Conservation (phyloP, 305 asterid genomes). For the Plantago lanceolata region DNA sequence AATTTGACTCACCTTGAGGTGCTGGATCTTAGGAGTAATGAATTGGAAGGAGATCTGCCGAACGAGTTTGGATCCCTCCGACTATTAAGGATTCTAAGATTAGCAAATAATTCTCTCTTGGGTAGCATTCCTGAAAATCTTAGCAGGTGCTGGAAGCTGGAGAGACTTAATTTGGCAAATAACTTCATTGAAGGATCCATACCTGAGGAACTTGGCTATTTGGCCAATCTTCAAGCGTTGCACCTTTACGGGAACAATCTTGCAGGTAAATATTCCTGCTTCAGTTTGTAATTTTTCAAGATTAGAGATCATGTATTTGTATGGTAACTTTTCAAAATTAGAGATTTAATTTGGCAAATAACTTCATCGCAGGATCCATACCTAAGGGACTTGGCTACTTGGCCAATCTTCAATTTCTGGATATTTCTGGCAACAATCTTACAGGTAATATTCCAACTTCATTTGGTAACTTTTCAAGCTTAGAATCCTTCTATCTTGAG, state of each 20-base stretch:
- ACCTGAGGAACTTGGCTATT: too few relatives aligned
- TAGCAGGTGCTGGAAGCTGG: conserved; percentile 24
- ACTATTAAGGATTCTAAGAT: conserved; percentile 22
- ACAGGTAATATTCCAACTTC: conserved; percentile 24
- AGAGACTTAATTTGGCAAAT: too few relatives aligned
- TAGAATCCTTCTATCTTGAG: too few relatives aligned
- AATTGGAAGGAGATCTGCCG: conserved; percentile 29
- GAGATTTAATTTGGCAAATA: conserved; percentile 25
- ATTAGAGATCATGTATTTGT: too few relatives aligned
- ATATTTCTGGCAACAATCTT: conserved; percentile 7
- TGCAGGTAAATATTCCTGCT: conserved; percentile 18
- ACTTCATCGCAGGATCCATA: too few relatives aligned
- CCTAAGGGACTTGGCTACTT: too few relatives aligned
- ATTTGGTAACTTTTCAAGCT: too few relatives aligned
- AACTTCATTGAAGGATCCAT: too few relatives aligned
- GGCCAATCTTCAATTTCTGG: too few relatives aligned
- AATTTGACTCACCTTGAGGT: conserved; percentile 29
- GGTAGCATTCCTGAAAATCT: conserved; percentile 31
- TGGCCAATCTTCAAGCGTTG: too few relatives aligned
- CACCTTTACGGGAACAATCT: neutral
- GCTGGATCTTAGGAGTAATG: conserved; percentile 30
- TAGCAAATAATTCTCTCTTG: conserved; percentile 24
- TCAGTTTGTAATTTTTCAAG: too few relatives aligned
- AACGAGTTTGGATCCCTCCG: conserved; percentile 33
- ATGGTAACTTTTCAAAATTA: conserved; percentile 24